Evolutionary conservation across 202 grass and related monocot genomes (phyloP).

Genomic region (Panicum hallii): DNA sequence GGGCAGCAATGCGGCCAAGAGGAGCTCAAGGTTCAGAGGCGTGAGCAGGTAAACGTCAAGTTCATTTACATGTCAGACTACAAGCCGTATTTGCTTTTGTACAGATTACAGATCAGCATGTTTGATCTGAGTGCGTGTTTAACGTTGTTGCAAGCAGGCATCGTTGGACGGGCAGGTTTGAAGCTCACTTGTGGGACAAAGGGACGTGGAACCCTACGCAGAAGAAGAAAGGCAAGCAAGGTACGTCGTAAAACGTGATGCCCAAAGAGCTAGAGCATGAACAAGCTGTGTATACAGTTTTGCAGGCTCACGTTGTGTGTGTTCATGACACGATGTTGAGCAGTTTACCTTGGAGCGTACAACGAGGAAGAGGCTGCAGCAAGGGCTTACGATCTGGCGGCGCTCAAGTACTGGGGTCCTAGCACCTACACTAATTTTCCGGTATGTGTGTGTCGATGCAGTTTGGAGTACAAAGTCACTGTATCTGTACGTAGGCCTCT

Average conservation of each 20-base stretch:
- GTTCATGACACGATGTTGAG: not conserved
- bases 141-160: conserved; percentile 42
- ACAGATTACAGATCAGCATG: not conserved
- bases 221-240: conserved; percentile 82
- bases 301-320: not conserved
- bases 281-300: not conserved
- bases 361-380: conserved; percentile 76
- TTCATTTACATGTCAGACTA: not conserved
- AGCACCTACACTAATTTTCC: conserved; percentile 69
- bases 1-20: conserved; percentile 48
- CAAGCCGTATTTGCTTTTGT: not conserved
- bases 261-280: not conserved
- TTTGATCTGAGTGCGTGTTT: not conserved
- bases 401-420: conserved; percentile 78
- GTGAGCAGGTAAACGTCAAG: conserved; percentile 59
- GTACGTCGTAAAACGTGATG: not conserved
- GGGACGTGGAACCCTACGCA: conserved; percentile 75
- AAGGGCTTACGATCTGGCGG: conserved; percentile 71
- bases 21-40: conserved; percentile 74
- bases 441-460: conserved; percentile 14
- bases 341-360: conserved; percentile 71
- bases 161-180: conserved; percentile 71
- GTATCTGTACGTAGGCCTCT: not conserved
- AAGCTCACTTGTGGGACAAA: conserved; percentile 81
- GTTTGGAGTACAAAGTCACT: not conserved